Evolutionary conservation across 2,329 filamentous ascomycete genomes (phyloP).

Genomic region (Plectosphaerella sp.): DNA sequence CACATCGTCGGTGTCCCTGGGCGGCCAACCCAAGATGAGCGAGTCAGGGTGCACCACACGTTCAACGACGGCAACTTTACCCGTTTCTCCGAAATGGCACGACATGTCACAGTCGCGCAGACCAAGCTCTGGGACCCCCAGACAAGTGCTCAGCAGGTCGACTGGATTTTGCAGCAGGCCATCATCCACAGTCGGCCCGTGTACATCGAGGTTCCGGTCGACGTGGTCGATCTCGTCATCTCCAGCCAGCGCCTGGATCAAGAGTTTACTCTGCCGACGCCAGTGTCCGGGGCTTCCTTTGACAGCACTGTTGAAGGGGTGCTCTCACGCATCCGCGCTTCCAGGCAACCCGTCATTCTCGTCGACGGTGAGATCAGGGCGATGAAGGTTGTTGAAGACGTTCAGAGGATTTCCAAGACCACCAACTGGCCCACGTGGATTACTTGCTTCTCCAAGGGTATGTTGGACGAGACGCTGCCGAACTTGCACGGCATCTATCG

Average conservation of each 20-base stretch:
- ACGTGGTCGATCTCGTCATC: conserved; percentile 38
- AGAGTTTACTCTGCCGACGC: conserved; percentile 14
- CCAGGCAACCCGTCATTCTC: conserved; percentile 44
- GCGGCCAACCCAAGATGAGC: conserved; percentile 34
- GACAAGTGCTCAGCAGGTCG: conserved; percentile 44
- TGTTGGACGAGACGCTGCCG: conserved; percentile 40
- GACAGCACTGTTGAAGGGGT: conserved; percentile 26
- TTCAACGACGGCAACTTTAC: conserved; percentile 51
- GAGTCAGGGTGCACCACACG: conserved; percentile 46
- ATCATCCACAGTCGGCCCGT: conserved; percentile 49
- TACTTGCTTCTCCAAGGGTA: conserved; percentile 42
- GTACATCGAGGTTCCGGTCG: conserved; percentile 51
- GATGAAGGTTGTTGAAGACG: conserved; percentile 32
- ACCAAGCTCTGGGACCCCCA: conserved; percentile 37
- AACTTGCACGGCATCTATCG: conserved; percentile 46
- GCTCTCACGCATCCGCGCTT: conserved; percentile 34
- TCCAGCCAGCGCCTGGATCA: conserved; percentile 23
- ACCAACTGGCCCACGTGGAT: conserved; percentile 44
- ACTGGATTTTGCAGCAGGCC: conserved; percentile 43
- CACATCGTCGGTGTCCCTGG: conserved; percentile 53
- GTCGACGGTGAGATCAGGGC: conserved; percentile 45
- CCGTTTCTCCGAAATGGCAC: conserved; percentile 44
- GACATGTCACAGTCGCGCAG: conserved; percentile 44
- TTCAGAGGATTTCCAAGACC: conserved; percentile 34
- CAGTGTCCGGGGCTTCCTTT: conserved; percentile 10